phyloP scores from a whole-genome alignment of 108 stramenopile species.

The Cyclostephanos tholiformis region DNA sequence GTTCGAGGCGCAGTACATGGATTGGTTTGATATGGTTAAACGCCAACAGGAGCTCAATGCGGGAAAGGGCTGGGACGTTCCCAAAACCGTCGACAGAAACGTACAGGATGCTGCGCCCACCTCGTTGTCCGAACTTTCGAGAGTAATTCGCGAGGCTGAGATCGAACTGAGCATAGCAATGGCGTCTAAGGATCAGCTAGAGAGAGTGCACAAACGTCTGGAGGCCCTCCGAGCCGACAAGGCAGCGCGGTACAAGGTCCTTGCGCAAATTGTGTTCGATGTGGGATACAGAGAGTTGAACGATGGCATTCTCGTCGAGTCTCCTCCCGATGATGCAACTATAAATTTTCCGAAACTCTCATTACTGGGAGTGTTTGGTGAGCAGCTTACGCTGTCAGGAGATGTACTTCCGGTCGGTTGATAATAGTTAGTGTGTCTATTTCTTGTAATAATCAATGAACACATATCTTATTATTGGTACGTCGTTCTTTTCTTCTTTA shows the following conservation, averaged over 20 bases:
- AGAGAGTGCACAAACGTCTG: conserved; percentile 60
- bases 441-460: no score
- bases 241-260: conserved; percentile 61
- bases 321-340: conserved; percentile 21
- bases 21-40: conserved; percentile 79
- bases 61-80: conserved; percentile 4
- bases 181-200: conserved; percentile 60
- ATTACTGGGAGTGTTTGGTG: conserved; percentile 42
- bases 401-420: conserved; percentile 44
- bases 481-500: no score
- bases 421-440: background rate
- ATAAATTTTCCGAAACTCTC: conserved; percentile 42
- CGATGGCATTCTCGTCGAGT: conserved; percentile 38
- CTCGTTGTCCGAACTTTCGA: conserved; percentile 56
- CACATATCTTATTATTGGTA: no score
- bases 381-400: conserved; percentile 31
- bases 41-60: conserved; percentile 64
- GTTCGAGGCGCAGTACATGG: conserved; percentile 63
- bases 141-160: conserved; percentile 72
- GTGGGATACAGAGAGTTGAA: conserved; percentile 84
- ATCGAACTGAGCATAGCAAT: conserved; percentile 77
- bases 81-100: conserved; percentile 1
- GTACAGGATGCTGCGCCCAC: conserved; percentile 1
- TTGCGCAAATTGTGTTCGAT: conserved; percentile 82
- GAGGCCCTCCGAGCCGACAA: conserved; percentile 61